Base-by-base conservation (phyloP, 1,139 yeast genomes). In the Pichia kudriavzevii region DNA sequence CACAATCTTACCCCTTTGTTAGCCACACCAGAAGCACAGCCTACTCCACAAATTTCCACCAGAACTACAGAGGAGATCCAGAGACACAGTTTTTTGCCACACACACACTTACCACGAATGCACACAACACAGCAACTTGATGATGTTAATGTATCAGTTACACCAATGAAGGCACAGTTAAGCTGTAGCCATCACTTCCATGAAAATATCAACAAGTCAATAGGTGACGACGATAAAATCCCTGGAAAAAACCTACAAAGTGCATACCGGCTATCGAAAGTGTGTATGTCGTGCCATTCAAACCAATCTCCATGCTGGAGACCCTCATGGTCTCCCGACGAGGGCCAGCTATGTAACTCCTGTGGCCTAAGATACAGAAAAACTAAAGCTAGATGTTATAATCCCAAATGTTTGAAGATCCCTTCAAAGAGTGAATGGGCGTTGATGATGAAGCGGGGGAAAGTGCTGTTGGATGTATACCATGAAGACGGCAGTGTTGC, bases 301-400 rank as follows among this genome's bases (percentile, higher is more conserved):
- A 83, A 79, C 44, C 94, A 82, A 49, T 83, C 95, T 10, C 98
- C 98, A 9, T 91, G 98, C 59, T 91, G 98, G 98, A 74, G 98
- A 55, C 98, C 98, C 2, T 80, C 94, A 7, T 91, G 98, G 98
- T 78, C 93, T 4, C 64, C 69, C 31, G 59, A 68, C 15, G 71
- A 77, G 49, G 97, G 96, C 12, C 97, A 88, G 61, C 69, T 91
- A 50, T 91, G 98, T 64, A 91, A 91, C 57, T 84, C 95, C 1
- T 91, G 98, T 62, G 98, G 98, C 2, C 67, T 91, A 49, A 69
- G 98, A 46, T 91, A 84, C 63, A 87, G 91, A 59, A 91, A 91
- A 63, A 88, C 97, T 1, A 82, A 84, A 25, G 94, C 95, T 3
- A 69, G 96, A 51, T 91, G 98, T 59, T 66, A 82, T 35, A 81